A percentile compares a stretch with the other conserved stretches of the same genome.
Conservation (phyloP, 192 early-diverging fungal genomes). For the Phycomyces blakesleeanus region DNA sequence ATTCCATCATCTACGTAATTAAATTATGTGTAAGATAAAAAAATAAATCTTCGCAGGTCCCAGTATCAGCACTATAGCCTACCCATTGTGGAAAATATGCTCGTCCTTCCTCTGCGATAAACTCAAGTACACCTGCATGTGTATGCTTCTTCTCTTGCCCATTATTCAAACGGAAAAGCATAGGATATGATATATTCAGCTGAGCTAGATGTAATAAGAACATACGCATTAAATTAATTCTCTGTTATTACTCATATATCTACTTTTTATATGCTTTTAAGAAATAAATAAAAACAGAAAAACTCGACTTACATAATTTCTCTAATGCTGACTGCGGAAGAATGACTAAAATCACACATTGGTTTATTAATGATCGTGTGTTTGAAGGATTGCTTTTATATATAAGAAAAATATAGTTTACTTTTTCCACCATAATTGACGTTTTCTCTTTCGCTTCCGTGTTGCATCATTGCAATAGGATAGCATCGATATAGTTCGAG, state of each 20-base stretch:
- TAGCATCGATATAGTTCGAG: constrained; percentile 62
- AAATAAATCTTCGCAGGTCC: background rate
- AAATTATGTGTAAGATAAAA: background rate
- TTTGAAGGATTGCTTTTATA: background rate
- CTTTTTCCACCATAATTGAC: constrained; percentile 81
- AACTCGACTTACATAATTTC: constrained; percentile 52
- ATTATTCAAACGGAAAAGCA: constrained; percentile 85
- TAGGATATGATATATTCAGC: constrained; percentile 87
- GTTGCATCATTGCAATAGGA: constrained; percentile 71
- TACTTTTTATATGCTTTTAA: background rate
- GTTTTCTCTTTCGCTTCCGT: constrained; percentile 66
- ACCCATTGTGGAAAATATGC: constrained; percentile 96
- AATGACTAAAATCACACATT: constrained; percentile 65
- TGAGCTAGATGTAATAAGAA: constrained; percentile 43
- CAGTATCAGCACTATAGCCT: constrained; percentile 11
- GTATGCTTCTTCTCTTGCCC: constrained; percentile 53
- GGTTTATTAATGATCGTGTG: background rate
- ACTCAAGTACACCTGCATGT: constrained; percentile 97
- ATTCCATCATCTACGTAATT: constrained; percentile 87
- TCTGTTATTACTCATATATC: constrained; percentile 1
- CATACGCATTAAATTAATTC: constrained; percentile 15
- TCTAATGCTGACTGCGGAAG: constrained; percentile 71
- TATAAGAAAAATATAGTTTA: constrained; percentile 35
- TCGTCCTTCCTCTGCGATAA: constrained; percentile 95
- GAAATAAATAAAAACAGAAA: background rate